These are phyloP conservation scores for Pythium rishiriense DNA, from an alignment of 352 stramenopile genomes.

Conservation along the genomic window DNA sequence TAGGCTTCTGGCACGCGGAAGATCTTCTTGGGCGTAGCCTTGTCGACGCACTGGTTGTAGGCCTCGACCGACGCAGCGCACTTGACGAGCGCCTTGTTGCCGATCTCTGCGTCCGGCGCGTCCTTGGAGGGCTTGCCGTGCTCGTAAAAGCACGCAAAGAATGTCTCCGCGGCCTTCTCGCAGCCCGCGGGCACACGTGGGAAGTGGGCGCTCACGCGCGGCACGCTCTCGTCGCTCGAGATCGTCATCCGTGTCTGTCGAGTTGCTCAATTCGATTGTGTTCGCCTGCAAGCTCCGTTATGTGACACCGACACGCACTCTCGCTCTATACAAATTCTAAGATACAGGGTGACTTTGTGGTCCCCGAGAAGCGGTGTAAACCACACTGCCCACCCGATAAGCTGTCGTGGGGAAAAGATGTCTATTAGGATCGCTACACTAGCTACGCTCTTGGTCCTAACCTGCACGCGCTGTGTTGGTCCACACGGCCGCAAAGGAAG, in stretches of 20 bases:
- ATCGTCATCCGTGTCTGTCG: slow-evolving; percentile 6
- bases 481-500: not conserved
- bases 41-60: slow-evolving; percentile 81
- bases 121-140: slow-evolving; percentile 72
- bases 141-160: slow-evolving; percentile 85
- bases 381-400: slow-evolving; percentile 6
- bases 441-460: not conserved
- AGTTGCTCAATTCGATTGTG: slow-evolving; percentile 16
- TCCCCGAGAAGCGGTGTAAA: too few species aligned
- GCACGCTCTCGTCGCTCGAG: slow-evolving; percentile 31
- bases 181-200: slow-evolving; percentile 71
- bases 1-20: slow-evolving; percentile 84
- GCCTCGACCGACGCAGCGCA: slow-evolving; percentile 57
- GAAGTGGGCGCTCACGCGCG: slow-evolving; percentile 73
- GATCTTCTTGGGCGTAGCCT: slow-evolving; percentile 63
- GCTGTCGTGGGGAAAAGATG: not conserved
- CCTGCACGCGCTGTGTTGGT: not conserved
- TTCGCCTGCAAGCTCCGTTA: slow-evolving; percentile 14
- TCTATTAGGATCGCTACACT: slow-evolving; percentile 25
- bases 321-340: slow-evolving; percentile 52
- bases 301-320: slow-evolving; percentile 31
- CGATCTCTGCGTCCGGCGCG: slow-evolving; percentile 55
- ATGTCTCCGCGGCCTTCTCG: slow-evolving; percentile 62
- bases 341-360: slow-evolving; percentile 15
- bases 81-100: slow-evolving; percentile 57